These are phyloP conservation scores for Picea sitchensis DNA, from an alignment of 75 land plant species.

Conservation along the genomic window DNA sequence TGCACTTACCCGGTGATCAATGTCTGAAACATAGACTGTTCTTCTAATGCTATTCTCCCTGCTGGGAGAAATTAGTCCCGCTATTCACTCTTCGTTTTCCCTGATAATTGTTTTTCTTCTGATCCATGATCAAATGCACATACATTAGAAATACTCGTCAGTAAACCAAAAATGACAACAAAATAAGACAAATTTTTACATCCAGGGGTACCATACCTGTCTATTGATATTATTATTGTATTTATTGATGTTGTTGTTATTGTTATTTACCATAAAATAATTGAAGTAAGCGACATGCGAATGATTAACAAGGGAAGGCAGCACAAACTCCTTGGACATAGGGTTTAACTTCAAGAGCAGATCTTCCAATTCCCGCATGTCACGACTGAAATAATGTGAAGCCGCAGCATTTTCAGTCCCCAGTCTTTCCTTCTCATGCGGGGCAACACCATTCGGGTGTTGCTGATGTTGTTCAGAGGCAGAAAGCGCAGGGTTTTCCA, in stretches of 20 bases:
- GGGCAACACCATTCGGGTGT: neutral
- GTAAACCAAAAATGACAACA: too few species aligned
- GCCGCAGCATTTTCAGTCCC: neutral
- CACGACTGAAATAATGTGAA: neutral
- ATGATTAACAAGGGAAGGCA: constrained; percentile 29
- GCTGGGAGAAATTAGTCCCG: constrained; percentile 54
- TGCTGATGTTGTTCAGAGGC: neutral
- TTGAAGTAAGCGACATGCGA: neutral
- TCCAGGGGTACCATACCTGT: too few species aligned
- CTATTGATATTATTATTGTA: neutral
- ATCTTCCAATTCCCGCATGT: constrained; percentile 18
- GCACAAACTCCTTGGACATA: constrained; percentile 57
- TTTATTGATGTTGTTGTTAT: neutral
- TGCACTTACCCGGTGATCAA: constrained; percentile 46
- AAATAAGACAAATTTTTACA: neutral
- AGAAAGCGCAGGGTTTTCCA: too few species aligned
- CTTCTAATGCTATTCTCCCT: constrained; percentile 62
- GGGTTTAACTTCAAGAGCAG: constrained; percentile 18
- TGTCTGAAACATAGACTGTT: constrained; percentile 73
- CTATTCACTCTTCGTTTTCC: neutral
- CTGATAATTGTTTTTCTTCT: too few species aligned
- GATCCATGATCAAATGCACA: too few species aligned
- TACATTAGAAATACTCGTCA: neutral
- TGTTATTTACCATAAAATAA: neutral
- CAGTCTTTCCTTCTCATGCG: neutral